Evolutionary conservation across 768 basidiomycete genomes (phyloP), one percentile per base, ranked within the genome.

Genomic region (Agaricus bisporus): DNA sequence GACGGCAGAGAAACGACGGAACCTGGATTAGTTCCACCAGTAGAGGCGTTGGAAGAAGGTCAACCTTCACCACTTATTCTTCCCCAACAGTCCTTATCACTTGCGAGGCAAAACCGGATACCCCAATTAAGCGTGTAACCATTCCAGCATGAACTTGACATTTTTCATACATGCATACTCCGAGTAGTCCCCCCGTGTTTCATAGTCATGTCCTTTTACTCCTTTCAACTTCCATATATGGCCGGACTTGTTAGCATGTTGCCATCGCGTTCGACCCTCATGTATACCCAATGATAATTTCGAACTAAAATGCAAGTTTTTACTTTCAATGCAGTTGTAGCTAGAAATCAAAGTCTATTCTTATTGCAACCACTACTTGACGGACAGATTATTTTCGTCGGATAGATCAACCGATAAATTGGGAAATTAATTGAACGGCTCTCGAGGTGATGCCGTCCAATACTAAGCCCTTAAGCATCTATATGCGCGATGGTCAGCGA

Each of bases 1-100:
- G 76, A 85, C 61, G 87, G 87, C 22, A 59, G 73, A 4, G 86
- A 88, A 65, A 81, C 78, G 0, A 80, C 83, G 1, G 73, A 77
- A 55, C 68, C 76, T 15, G 69, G 78, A 15, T 57, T 88, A 25
- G 74, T 73, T 67, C 36, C 54, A 43, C 51, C 66, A 36, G 47
- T 62, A 10, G 77, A 79, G 41, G 53, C 65, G n/a, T 55, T 75
- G 42, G 80, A 80, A 55, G 68, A 67, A 14, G 75, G 73, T 9
- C 67, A 74, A 51, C 55, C 60, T 29, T 61, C 56, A 54, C 62
- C 66, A 45, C 64, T 61, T 46, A 59, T 59, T 4, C 52, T 61
- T 25, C 58, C 72, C 38, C 56, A 67, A 49, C 58, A 56, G 12
- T 54, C 67, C 37, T 68, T 63, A 28, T 60, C 60, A 39, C 61